Conservation (phyloP, 1,284 basidiomycete genomes). For the Leccinum cinnamomeum region DNA sequence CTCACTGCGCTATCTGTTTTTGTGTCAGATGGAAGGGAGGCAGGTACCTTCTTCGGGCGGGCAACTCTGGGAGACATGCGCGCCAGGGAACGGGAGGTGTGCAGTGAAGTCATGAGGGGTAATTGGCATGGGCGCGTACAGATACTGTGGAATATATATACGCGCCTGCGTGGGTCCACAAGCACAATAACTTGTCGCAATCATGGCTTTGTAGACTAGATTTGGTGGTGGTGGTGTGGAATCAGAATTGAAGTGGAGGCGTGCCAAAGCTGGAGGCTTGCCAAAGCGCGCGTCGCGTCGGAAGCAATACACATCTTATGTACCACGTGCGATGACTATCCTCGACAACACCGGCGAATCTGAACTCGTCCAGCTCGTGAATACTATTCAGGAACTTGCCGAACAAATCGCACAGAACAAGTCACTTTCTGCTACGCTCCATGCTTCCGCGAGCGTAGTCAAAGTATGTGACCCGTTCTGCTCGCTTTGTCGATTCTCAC, state of each 20-base stretch:
- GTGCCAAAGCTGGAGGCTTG: neutral
- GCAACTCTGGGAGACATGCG: conserved; percentile 1
- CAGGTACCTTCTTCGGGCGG: neutral
- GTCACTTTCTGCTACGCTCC: conserved; percentile 54
- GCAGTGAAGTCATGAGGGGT: conserved; percentile 12
- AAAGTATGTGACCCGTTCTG: conserved; percentile 55
- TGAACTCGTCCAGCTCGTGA: conserved; percentile 69
- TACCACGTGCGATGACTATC: conserved; percentile 38
- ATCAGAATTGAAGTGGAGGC: neutral
- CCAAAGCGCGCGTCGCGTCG: neutral
- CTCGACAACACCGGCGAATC: conserved; percentile 40
- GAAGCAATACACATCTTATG: neutral
- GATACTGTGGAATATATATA: conserved; percentile 7
- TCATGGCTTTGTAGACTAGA: conserved; percentile 1
- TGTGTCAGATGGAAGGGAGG: neutral
- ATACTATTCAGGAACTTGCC: conserved; percentile 73
- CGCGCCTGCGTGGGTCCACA: conserved; percentile 6
- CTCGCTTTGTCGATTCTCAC: neutral
- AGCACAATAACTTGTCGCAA: conserved; percentile 18
- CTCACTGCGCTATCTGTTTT: conserved; percentile 19
- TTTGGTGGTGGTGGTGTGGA: neutral
- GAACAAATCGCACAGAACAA: conserved; percentile 86
- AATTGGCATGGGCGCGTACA: neutral
- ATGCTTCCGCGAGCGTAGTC: conserved; percentile 69
- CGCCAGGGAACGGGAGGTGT: conserved; percentile 15